Percentiles rank a stretch among this genome's conserved stretches.
phyloP scores from a whole-genome alignment of 192 early-diverging fungal genomes.

The Helicostylum pulchrum region DNA sequence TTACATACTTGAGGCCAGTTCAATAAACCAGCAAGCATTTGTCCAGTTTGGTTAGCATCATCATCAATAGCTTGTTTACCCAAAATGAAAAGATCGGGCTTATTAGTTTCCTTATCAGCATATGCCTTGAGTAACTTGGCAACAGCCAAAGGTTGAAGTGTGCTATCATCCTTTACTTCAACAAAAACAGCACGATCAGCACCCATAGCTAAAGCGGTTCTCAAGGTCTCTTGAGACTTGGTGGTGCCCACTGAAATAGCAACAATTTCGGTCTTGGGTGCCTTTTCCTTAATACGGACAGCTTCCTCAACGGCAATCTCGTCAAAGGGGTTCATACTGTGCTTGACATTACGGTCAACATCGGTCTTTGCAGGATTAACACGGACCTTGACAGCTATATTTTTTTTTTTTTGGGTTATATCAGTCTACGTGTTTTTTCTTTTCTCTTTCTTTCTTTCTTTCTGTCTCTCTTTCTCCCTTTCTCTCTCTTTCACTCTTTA shows the following conservation, averaged over 20 bases:
- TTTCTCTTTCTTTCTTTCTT: not conserved
- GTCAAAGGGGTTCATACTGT: constrained; percentile 99
- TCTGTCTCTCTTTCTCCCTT: not conserved
- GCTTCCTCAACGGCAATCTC: constrained; percentile 99
- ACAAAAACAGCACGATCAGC: constrained; percentile 95
- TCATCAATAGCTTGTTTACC: constrained; percentile 99
- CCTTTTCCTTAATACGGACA: constrained; percentile 85
- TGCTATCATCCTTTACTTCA: constrained; percentile 67
- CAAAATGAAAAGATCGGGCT: constrained; percentile 90
- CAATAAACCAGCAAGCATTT: constrained; percentile 97
- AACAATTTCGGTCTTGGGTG: constrained; percentile 69
- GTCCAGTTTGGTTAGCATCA: constrained; percentile 94
- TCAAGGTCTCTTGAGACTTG: constrained; percentile 88
- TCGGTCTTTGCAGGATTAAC: constrained; percentile 82
- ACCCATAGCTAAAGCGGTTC: constrained; percentile 97
- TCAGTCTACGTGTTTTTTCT: not conserved
- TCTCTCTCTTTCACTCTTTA: not conserved
- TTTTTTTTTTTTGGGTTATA: constrained; percentile 3
- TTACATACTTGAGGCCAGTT: constrained; percentile 82
- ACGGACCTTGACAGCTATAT: constrained; percentile 87
- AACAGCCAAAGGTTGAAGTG: constrained; percentile 82
- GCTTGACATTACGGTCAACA: constrained; percentile 95
- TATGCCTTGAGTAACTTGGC: constrained; percentile 93
- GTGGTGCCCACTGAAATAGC: constrained; percentile 85
- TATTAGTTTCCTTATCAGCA: constrained; percentile 71